Conservation (phyloP, 768 basidiomycete species). For the Boletus speciosus region DNA sequence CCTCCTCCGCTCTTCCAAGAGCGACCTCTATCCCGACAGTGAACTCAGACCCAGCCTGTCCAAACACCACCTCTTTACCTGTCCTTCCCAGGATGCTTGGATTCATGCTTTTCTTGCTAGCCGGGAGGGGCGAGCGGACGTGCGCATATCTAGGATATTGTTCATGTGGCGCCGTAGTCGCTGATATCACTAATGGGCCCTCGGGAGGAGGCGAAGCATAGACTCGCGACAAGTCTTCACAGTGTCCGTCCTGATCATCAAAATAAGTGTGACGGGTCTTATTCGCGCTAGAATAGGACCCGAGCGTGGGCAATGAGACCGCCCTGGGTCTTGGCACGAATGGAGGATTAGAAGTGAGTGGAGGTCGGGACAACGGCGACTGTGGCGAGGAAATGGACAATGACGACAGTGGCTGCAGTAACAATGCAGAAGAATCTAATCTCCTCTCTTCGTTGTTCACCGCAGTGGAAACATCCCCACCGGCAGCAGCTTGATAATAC, state of each 20-base stretch:
- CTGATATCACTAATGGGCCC: constrained; percentile 23
- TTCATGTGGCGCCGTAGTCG: constrained; percentile 18
- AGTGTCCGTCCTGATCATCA: constrained; percentile 16
- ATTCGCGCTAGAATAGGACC: not conserved
- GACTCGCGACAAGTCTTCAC: constrained; percentile 28
- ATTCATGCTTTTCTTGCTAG: constrained; percentile 12
- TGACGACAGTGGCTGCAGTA: constrained; percentile 28
- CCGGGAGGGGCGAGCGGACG: constrained; percentile 16
- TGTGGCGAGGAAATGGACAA: constrained; percentile 9
- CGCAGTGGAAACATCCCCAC: not conserved
- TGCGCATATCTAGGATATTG: constrained; percentile 30
- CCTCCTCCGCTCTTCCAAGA: constrained; percentile 32
- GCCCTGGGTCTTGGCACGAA: constrained; percentile 24
- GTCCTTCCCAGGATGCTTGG: constrained; percentile 8
- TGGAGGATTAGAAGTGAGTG: constrained; percentile 6
- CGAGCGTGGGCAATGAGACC: constrained; percentile 21
- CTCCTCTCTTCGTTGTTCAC: constrained; percentile 1
- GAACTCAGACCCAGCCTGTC: constrained; percentile 27
- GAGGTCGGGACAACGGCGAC: constrained; percentile 6
- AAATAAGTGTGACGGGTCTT: constrained; percentile 18
- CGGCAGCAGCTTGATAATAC: constrained; percentile 17
- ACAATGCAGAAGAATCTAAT: constrained; percentile 24
- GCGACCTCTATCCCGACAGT: constrained; percentile 31
- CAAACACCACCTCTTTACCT: constrained; percentile 24
- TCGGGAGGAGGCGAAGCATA: constrained; percentile 30